A percentile compares a stretch with the other conserved stretches of the same genome.
Conservation (phyloP, 2,329 filamentous ascomycete species). For the Ascochyta viciae-villosae region DNA sequence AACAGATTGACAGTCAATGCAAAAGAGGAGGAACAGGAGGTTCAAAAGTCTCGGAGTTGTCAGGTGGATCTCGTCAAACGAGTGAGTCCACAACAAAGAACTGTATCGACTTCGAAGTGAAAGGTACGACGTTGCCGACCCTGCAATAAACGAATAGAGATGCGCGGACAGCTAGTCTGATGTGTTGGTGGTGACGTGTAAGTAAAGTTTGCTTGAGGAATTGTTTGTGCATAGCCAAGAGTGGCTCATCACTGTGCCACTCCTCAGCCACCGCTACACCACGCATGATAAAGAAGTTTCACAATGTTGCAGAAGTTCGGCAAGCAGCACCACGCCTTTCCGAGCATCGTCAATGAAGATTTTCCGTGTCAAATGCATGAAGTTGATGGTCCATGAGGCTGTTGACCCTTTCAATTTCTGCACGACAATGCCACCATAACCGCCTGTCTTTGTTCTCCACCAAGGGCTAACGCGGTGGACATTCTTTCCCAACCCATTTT, state of each 20-base stretch:
- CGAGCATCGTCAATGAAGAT: not conserved
- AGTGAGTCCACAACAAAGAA: not conserved
- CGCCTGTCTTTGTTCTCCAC: not conserved
- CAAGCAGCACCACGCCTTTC: not conserved
- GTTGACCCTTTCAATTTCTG: not conserved
- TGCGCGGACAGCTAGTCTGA: not conserved
- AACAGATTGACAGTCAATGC: not conserved
- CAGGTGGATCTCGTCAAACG: not conserved
- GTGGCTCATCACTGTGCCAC: conserved; percentile 15
- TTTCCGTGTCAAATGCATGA: not conserved
- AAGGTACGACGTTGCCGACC: not conserved
- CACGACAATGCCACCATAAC: not conserved
- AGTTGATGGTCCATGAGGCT: not conserved
- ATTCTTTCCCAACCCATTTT: not conserved
- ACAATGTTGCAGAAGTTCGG: not conserved
- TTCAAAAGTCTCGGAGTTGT: not conserved
- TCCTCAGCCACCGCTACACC: conserved; percentile 12
- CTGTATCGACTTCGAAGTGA: too few species aligned
- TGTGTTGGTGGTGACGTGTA: not conserved
- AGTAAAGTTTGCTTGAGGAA: not conserved
- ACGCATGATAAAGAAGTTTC: conserved; percentile 11
- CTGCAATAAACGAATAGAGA: not conserved
- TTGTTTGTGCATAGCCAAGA: not conserved
- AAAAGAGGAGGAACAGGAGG: not conserved
- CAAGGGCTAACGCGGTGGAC: not conserved